Conservation (phyloP, 768 basidiomycete genomes). For the Mycena crocata region DNA sequence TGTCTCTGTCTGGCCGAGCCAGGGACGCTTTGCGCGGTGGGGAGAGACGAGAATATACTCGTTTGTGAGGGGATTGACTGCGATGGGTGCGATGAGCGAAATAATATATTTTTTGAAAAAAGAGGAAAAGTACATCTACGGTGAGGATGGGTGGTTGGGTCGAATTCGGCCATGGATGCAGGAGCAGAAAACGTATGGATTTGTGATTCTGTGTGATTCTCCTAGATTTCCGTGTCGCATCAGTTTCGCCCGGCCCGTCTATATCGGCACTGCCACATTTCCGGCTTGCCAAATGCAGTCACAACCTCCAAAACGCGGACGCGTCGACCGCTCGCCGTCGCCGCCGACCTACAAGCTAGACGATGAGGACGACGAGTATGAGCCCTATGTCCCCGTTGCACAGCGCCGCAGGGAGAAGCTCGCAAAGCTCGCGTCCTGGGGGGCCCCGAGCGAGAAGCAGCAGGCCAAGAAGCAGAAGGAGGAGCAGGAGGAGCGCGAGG, state of each 20-base stretch:
- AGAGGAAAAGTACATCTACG: slow-evolving; percentile 66
- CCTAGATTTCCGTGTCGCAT: too few relatives aligned
- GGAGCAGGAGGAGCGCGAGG: slow-evolving; percentile 76
- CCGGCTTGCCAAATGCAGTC: slow-evolving; percentile 39
- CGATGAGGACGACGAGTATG: slow-evolving; percentile 74
- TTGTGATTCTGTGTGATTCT: background rate
- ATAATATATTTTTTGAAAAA: slow-evolving; percentile 13
- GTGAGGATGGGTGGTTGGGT: slow-evolving; percentile 74
- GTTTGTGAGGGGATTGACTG: slow-evolving; percentile 85
- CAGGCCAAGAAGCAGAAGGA: slow-evolving; percentile 63
- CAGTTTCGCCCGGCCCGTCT: too few relatives aligned
- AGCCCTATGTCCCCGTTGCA: slow-evolving; percentile 89
- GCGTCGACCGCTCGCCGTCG: slow-evolving; percentile 67
- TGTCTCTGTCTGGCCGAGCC: slow-evolving; percentile 88
- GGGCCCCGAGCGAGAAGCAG: slow-evolving; percentile 65
- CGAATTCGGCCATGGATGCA: slow-evolving; percentile 57
- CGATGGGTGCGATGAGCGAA: slow-evolving; percentile 7
- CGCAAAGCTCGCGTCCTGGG: slow-evolving; percentile 76
- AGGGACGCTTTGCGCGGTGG: slow-evolving; percentile 90
- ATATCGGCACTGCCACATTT: background rate
- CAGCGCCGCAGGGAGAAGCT: slow-evolving; percentile 87
- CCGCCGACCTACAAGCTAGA: slow-evolving; percentile 72
- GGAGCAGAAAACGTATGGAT: background rate
- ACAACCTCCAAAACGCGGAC: slow-evolving; percentile 63
- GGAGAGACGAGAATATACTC: slow-evolving; percentile 88